Conservation (phyloP, 2,329 filamentous ascomycete genomes). For the Trichophaea hybrida region DNA sequence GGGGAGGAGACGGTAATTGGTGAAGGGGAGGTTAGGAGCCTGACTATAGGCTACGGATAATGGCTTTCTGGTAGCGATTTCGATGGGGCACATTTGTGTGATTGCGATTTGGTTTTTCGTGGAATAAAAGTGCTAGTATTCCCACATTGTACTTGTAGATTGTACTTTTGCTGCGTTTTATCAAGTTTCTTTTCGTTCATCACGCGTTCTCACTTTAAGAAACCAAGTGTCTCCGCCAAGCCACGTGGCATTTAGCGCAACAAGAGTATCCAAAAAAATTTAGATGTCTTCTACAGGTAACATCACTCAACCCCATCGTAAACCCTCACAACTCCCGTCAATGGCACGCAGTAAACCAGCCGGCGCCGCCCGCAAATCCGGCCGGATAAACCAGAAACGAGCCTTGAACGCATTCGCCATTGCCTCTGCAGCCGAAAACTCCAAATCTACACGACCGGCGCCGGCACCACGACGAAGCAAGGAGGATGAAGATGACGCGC, state of each 20-base stretch:
- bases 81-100: not conserved
- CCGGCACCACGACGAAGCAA: not conserved
- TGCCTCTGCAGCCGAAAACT: constrained; percentile 10
- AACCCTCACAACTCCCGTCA: too few relatives aligned
- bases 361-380: not conserved
- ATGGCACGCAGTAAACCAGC: not conserved
- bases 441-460: not conserved
- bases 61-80: not conserved
- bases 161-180: not conserved
- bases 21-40: not conserved
- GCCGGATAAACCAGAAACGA: not conserved
- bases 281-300: too few relatives aligned
- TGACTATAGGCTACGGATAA: not conserved
- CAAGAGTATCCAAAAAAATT: too few relatives aligned
- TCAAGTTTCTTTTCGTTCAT: not conserved
- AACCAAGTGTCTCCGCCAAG: not conserved
- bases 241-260: not conserved
- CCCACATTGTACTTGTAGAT: not conserved
- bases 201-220: not conserved
- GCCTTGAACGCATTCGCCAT: constrained; percentile 32
- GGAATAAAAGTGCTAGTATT: not conserved
- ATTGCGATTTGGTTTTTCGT: not conserved
- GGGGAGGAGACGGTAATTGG: not conserved
- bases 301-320: too few relatives aligned
- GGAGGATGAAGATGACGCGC: constrained; percentile 38